Evolutionary conservation across 192 early-diverging fungal species (phyloP).

Genomic region (Oehlia diaphana): DNA sequence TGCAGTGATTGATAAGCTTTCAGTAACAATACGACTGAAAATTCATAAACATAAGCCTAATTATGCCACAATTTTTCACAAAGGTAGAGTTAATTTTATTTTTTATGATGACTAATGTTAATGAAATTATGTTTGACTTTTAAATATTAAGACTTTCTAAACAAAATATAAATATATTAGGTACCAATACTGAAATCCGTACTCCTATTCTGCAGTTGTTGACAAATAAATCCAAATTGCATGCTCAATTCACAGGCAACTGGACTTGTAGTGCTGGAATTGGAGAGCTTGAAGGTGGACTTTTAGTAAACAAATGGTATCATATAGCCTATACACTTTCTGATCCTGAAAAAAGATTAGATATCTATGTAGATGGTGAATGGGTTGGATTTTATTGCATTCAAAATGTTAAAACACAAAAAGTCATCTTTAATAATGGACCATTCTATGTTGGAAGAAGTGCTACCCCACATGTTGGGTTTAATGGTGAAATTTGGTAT

Average conservation of each 20-base stretch:
- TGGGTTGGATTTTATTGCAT: neutral
- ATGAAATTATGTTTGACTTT: too few species aligned
- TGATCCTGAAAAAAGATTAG: conserved; percentile 15
- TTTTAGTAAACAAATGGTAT: conserved; percentile 8
- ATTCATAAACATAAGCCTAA: neutral
- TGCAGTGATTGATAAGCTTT: neutral
- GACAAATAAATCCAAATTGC: neutral
- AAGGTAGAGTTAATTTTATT: neutral
- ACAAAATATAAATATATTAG: neutral
- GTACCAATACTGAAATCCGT: neutral
- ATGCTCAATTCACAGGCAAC: conserved; percentile 8
- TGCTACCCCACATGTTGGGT: too few species aligned
- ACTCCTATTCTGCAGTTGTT: neutral
- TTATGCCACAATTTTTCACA: conserved; percentile 1
- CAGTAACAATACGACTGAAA: neutral
- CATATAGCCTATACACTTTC: conserved; percentile 24
- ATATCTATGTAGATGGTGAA: conserved; percentile 8
- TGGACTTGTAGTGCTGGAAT: neutral
- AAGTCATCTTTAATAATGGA: conserved; percentile 3
- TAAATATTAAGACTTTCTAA: too few species aligned
- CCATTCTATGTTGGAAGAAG: neutral
- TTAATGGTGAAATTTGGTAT: conserved; percentile 19
- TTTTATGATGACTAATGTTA: too few species aligned
- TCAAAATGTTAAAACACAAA: neutral
- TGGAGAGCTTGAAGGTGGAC: neutral